Percentiles rank a stretch among this genome's conserved stretches.
These are phyloP conservation scores for Platanthera zijinensis DNA, from an alignment of 106 monocot genomes.

Conservation along the genomic window DNA sequence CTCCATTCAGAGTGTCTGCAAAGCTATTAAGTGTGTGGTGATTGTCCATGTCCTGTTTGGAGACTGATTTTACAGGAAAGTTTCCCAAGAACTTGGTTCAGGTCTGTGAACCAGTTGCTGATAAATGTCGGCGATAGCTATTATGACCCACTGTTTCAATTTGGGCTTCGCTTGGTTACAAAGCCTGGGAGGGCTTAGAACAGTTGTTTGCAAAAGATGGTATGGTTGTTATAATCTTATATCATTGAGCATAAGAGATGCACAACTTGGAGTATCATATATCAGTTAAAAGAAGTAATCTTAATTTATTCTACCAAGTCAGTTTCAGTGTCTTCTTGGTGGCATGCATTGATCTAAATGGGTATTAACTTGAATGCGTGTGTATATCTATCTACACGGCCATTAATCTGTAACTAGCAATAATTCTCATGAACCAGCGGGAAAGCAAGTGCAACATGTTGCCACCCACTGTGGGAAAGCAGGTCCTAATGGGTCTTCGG, in stretches of 20 bases:
- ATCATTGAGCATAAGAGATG: not conserved
- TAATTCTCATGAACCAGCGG: no score
- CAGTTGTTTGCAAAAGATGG: not conserved
- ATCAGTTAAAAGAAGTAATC: not conserved
- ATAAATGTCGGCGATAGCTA: constrained; percentile 56
- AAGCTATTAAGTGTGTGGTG: constrained; percentile 31
- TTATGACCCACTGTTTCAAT: constrained; percentile 60
- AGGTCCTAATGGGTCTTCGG: no score
- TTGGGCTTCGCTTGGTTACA: constrained; percentile 54
- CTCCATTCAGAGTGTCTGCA: constrained; percentile 36
- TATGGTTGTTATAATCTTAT: not conserved
- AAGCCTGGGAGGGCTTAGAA: constrained; percentile 4
- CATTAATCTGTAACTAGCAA: no score
- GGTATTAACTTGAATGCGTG: no score
- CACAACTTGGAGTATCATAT: not conserved
- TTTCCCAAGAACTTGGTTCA: constrained; percentile 57
- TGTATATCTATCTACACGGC: no score
- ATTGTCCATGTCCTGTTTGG: constrained; percentile 53
- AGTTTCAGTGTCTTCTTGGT: no score
- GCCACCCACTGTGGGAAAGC: no score
- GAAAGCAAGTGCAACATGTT: no score
- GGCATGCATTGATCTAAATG: no score
- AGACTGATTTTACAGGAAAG: constrained; percentile 55
- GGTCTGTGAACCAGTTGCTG: constrained; percentile 53
- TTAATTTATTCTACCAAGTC: no score